These are phyloP conservation scores for Lepiota venenata DNA, from an alignment of 768 basidiomycete genomes.

Conservation along the genomic window DNA sequence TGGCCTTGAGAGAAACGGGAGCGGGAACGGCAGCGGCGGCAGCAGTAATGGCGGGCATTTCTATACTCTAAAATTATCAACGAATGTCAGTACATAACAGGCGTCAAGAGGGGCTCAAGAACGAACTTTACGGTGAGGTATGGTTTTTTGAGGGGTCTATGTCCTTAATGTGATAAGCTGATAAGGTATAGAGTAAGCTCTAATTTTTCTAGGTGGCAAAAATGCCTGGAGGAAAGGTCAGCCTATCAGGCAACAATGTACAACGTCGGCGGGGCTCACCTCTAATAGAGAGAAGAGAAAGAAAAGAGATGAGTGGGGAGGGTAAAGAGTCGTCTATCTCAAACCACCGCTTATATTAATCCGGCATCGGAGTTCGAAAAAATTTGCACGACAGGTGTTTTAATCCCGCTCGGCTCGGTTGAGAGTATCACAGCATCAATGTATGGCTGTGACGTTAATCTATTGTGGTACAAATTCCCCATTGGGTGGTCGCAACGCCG, in stretches of 20 bases:
- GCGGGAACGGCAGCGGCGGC: constrained; percentile 53
- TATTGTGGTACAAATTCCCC: not conserved
- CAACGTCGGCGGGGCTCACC: constrained; percentile 21
- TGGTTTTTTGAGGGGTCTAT: constrained; percentile 31
- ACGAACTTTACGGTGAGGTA: constrained; percentile 41
- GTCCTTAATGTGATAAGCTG: constrained; percentile 43
- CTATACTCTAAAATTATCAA: constrained; percentile 22
- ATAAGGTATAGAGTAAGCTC: constrained; percentile 65
- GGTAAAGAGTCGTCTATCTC: constrained; percentile 28
- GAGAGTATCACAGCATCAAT: constrained; percentile 5
- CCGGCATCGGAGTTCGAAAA: constrained; percentile 38
- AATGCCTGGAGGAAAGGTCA: constrained; percentile 25
- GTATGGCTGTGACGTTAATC: not conserved
- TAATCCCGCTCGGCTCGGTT: constrained; percentile 9
- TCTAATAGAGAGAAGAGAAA: constrained; percentile 35
- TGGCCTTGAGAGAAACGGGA: constrained; percentile 72
- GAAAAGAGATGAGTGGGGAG: constrained; percentile 31
- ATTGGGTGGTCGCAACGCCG: not conserved
- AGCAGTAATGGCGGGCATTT: constrained; percentile 83
- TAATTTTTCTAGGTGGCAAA: constrained; percentile 47
- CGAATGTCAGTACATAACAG: not conserved
- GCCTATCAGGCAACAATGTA: constrained; percentile 2
- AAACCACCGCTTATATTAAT: constrained; percentile 24
- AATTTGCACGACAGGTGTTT: constrained; percentile 20
- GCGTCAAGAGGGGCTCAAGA: not conserved